These are phyloP conservation scores for Xanthoconium separans DNA, from an alignment of 1,284 basidiomycete species.

Conservation along the genomic window DNA sequence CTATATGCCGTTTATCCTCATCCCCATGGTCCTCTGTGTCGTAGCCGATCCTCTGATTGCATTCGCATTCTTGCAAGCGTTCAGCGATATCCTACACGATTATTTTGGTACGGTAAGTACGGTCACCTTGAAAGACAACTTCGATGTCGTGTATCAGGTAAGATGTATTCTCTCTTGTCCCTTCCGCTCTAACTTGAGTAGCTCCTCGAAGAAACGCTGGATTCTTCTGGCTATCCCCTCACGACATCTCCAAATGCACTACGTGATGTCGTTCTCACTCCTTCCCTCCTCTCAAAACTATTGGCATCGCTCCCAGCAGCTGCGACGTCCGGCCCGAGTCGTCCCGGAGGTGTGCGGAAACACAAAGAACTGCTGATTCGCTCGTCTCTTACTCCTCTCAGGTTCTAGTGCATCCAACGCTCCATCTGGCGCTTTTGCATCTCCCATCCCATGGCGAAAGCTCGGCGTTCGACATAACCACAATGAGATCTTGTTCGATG, in stretches of 20 bases:
- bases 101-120: slow-evolving; percentile 70
- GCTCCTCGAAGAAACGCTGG: slow-evolving; percentile 94
- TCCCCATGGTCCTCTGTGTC: background rate
- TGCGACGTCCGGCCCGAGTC: slow-evolving; percentile 24
- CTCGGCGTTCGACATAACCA: slow-evolving; percentile 81
- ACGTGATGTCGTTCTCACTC: slow-evolving; percentile 89
- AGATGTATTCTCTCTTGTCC: slow-evolving; percentile 9
- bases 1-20: background rate
- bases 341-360: slow-evolving; percentile 26
- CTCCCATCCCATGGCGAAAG: slow-evolving; percentile 93
- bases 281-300: slow-evolving; percentile 80
- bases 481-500: slow-evolving; percentile 95
- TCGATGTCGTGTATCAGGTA: slow-evolving; percentile 94
- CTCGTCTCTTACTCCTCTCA: slow-evolving; percentile 30
- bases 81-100: slow-evolving; percentile 80
- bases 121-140: slow-evolving; percentile 85
- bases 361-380: slow-evolving; percentile 21
- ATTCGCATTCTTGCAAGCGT: slow-evolving; percentile 85
- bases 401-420: slow-evolving; percentile 40
- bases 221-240: slow-evolving; percentile 87
- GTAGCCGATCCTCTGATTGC: slow-evolving; percentile 88
- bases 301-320: slow-evolving; percentile 58
- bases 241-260: slow-evolving; percentile 93
- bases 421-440: slow-evolving; percentile 75
- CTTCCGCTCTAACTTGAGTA: slow-evolving; percentile 32